phyloP scores from a whole-genome alignment of 1,284 basidiomycete species.

The Ganoderma boninense region DNA sequence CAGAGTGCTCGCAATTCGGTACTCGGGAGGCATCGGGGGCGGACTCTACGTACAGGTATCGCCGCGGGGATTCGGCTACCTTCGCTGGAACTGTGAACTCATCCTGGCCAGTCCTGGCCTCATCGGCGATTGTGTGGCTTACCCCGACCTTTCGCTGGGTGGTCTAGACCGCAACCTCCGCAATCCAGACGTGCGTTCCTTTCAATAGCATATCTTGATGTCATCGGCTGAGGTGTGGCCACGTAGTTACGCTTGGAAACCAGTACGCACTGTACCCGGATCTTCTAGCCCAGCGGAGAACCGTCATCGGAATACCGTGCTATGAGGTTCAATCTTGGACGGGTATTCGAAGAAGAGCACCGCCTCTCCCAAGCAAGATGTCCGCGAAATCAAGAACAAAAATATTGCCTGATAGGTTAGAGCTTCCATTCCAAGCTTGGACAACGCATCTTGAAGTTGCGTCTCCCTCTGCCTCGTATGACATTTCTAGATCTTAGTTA shows the following conservation, averaged over 20 bases:
- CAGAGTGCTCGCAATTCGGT: neutral
- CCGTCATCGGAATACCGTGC: neutral
- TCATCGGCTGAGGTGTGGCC: neutral
- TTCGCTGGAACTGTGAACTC: neutral
- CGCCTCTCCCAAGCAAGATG: neutral
- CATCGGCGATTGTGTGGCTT: neutral
- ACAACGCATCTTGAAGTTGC: neutral
- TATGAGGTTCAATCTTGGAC: neutral
- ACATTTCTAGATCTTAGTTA: neutral
- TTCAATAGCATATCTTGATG: neutral
- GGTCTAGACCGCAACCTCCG: neutral
- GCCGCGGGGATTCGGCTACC: neutral
- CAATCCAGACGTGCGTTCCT: neutral
- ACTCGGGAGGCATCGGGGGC: neutral
- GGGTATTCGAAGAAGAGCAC: neutral
- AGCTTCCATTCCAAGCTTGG: constrained; percentile 1
- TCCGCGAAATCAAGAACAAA: neutral
- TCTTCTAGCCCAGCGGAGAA: neutral
- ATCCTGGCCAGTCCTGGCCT: neutral
- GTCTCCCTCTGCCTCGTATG: neutral
- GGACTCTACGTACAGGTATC: neutral
- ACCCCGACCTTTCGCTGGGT: neutral
- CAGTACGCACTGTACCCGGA: neutral
- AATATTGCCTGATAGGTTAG: neutral
- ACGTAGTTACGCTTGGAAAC: neutral